Evolutionary conservation across 2,329 filamentous ascomycete species (phyloP), one percentile per base, ranked within the genome.

Genomic region (Gaeumannomyces sp.): DNA sequence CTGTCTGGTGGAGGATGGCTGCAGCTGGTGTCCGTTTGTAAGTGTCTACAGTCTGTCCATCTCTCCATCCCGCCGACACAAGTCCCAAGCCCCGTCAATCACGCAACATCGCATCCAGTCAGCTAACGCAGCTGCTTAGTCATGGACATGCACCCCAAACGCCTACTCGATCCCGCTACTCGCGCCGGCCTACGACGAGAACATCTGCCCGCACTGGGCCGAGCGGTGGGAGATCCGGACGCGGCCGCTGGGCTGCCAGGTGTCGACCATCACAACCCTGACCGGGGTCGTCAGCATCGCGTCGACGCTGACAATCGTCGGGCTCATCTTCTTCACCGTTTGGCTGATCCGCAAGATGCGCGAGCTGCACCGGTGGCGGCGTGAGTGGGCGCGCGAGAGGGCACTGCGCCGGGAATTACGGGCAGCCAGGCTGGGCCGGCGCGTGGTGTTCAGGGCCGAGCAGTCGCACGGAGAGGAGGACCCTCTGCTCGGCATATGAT

Each of bases 1-100:
- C 13, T 86, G 84, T 71, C 73, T 86, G 11, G 67, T 68, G 53
- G 68, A 76, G 27, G 67, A 76, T 4, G 72, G 76, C 62, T 84
- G 82, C 68, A 81, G 80, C 66, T 84, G 82, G 82, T 84, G 81
- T 72, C 81, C 82, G 25, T 82, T 79, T 70, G 82, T 84, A 75
- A 63, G 79, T 61, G 16, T 28, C 58, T 6, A 19, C 45, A 0
- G 7, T n/a, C 22, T 59, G 8, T 19, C 57, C 50, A 57, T 50
- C n/a, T 16, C n/a, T 38, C 35, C 35, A 57, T 50, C 5, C 4
- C 56, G 4, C 38, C 22, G n/a, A 19, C 29, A 6, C 29, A 10
- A 22, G n/a, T 19, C 22, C 60, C 4, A 62, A 27, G 73, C 59
- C 63, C 25, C 14, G 56, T 25, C 33, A 4, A n/a, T 29, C 31